A percentile compares a stretch with the other conserved stretches of the same genome.
Evolutionary conservation across 2,329 filamentous ascomycete species (phyloP).

Genomic region (Stemphylium vesicarium): DNA sequence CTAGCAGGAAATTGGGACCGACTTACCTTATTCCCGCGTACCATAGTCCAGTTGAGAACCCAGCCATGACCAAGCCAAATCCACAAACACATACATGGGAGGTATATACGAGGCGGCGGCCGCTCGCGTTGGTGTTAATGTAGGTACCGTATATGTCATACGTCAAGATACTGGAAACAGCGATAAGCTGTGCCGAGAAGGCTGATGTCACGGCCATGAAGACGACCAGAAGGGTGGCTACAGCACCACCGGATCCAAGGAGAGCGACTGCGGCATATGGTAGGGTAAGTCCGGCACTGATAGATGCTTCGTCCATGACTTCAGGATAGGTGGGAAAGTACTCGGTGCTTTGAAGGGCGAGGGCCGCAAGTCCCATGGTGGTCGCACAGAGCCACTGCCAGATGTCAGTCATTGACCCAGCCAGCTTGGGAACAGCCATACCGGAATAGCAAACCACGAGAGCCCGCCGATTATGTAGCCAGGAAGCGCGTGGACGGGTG

Average conservation of each 20-base stretch:
- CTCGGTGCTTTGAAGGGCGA: constrained; percentile 50
- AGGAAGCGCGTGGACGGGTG: constrained; percentile 81
- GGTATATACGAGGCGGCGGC: constrained; percentile 77
- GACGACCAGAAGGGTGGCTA: constrained; percentile 47
- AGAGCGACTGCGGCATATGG: constrained; percentile 42
- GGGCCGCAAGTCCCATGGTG: constrained; percentile 54
- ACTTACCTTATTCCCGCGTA: constrained; percentile 39
- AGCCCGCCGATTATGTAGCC: constrained; percentile 59
- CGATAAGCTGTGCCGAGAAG: constrained; percentile 55
- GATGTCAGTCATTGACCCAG: neutral
- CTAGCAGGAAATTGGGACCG: neutral
- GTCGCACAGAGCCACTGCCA: constrained; percentile 53
- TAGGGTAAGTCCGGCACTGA: constrained; percentile 40
- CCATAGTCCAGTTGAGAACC: constrained; percentile 74
- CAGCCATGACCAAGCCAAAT: constrained; percentile 81
- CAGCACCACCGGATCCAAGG: constrained; percentile 41
- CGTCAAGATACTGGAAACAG: constrained; percentile 84
- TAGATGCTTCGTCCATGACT: constrained; percentile 30
- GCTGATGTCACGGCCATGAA: constrained; percentile 58
- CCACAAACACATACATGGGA: constrained; percentile 74
- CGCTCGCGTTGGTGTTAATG: constrained; percentile 76
- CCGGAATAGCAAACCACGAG: constrained; percentile 56
- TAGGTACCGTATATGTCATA: constrained; percentile 88
- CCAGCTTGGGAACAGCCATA: constrained; percentile 5
- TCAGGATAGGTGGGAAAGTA: constrained; percentile 53